Evolutionary conservation across 345 rosid genomes (phyloP), one percentile per base, ranked within the genome.

Genomic region (Diplotaxis tenuifolia): DNA sequence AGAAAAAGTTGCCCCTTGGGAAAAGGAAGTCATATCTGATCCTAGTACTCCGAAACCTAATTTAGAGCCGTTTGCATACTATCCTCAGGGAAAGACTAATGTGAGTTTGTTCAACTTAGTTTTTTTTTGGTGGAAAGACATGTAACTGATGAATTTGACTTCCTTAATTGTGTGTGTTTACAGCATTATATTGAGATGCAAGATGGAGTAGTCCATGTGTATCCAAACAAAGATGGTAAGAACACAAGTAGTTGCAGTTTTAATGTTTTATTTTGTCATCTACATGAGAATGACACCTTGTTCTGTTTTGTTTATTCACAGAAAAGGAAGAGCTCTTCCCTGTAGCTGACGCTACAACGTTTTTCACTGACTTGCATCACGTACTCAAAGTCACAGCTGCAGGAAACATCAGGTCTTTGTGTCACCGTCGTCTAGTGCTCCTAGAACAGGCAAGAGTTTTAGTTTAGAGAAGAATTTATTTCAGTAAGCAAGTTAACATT

Each of bases 31-130:
- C 62, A 90, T 96, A 76, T 88, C 87, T 58, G 99, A 96, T 68
- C 99, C 99, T 12, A 88, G 98, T 67, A 96, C 99, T 1, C 99
- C 99, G 10, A 96, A 92, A 87, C 94, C 93, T 68, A 96, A 96
- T 76, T 85, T 79, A 18, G 95, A 86, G 42, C 99, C 98, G n/a
- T 96, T 96, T 83, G 84, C 80, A 60, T 90, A 81, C 74, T 81
- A 84, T 62, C 78, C 93, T 23, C 94, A 84, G 78, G 93, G 87
- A 68, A 92, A 96, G 71, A 81, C 97, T 81, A 87, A 86, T 56
- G 99, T 92, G 74, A 79, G 88, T 69, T 62, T 47, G 14, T 67
- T 14, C 29, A 63, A n/a, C 61, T 55, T 67, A 20, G 32, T 2
- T 38, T 28, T 66, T 2, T 15, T 50, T n/a, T n/a, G n/a, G 50